A percentile compares a stretch with the other conserved stretches of the same genome.
phyloP scores from a whole-genome alignment of 2,329 filamentous ascomycete genomes.

The Talaromyces rugulosus region DNA sequence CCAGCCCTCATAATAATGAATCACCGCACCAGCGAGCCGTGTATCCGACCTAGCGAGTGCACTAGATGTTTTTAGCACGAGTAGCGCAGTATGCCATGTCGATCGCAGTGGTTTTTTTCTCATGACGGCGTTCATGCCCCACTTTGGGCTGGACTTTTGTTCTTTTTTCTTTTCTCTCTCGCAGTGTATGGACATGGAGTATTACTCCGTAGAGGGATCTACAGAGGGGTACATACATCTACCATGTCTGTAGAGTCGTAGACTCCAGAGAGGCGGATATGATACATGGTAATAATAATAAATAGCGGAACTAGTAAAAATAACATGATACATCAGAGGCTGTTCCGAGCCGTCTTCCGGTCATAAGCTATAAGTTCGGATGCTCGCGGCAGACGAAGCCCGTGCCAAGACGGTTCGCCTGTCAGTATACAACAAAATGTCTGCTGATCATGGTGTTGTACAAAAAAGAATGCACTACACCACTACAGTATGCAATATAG shows the following conservation, averaged over 20 bases:
- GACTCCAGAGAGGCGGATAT: not conserved
- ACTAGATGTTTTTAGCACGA: not conserved
- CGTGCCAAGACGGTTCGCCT: not conserved
- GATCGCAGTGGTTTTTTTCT: not conserved
- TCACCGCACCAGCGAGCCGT: not conserved
- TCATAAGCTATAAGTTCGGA: not conserved
- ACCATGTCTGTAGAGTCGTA: not conserved
- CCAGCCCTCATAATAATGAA: not conserved
- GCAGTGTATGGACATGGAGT: not conserved
- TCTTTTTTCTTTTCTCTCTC: not conserved
- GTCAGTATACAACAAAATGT: not conserved
- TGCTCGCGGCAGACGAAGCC: not conserved
- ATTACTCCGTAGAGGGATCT: not conserved
- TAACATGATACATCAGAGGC: not conserved
- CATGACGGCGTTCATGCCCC: not conserved
- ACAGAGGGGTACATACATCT: not conserved
- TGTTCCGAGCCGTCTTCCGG: not conserved
- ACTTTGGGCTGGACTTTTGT: not conserved
- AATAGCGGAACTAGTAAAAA: not conserved
- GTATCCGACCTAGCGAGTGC: not conserved
- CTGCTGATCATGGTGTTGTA: too few species aligned
- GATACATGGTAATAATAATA: too few species aligned
- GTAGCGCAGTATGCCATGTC: not conserved
- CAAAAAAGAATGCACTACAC: not conserved
- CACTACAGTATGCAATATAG: too few species aligned